phyloP scores from a whole-genome alignment of 305 asterid species.

The Rubia peregrina region DNA sequence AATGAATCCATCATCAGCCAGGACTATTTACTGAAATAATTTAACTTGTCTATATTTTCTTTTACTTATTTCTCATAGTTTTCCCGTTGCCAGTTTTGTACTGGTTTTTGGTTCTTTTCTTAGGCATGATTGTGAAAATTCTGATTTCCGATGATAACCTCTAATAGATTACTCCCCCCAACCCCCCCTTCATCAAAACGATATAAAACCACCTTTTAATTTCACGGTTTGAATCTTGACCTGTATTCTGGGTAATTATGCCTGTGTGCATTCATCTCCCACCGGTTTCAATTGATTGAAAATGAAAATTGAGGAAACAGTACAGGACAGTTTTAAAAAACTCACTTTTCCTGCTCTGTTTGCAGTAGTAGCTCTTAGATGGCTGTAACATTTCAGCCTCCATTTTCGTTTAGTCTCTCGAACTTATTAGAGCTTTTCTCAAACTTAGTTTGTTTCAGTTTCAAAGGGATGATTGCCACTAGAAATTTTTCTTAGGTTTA shows the following conservation, averaged over 20 bases:
- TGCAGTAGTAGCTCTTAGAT: neutral
- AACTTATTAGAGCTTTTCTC: neutral
- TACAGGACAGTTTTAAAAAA: neutral
- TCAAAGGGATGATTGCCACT: slow-evolving; percentile 6
- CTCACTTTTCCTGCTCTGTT: neutral
- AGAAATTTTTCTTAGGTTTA: slow-evolving; percentile 33
- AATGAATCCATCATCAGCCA: neutral
- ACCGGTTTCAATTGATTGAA: too few species aligned
- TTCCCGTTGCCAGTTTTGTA: neutral
- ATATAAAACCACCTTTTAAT: too few species aligned
- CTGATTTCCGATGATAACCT: neutral
- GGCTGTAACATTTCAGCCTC: neutral
- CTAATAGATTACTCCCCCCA: too few species aligned
- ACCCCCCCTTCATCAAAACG: too few species aligned
- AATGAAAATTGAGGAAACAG: too few species aligned
- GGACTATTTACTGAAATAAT: neutral
- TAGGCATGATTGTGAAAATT: neutral
- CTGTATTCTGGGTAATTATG: too few species aligned
- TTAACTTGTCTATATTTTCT: neutral
- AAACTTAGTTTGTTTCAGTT: neutral
- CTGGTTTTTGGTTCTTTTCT: neutral
- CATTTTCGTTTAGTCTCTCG: neutral
- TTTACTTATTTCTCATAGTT: neutral
- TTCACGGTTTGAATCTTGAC: too few species aligned
- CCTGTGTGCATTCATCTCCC: too few species aligned